Base-by-base conservation (phyloP, 371 early-diverging fungal species). In the Coemansia sp. region DNA sequence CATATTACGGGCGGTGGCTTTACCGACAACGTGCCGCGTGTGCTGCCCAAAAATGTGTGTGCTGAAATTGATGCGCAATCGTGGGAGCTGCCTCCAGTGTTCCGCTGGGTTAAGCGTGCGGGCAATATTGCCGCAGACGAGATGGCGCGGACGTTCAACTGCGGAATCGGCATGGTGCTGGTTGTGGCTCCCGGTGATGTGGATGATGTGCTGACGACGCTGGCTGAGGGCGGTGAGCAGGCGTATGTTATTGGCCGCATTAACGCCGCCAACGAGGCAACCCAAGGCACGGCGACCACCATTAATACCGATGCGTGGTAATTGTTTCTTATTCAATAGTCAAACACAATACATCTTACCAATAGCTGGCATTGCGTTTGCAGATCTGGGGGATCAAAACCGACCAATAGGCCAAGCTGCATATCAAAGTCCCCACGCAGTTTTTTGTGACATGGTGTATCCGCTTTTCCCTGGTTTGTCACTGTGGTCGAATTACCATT, bases 1-100 rank as follows among this genome's bases (percentile, higher is more conserved):
- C 98, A 98, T 70, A 97, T 98, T 71, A 98, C 98, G 0, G 98
- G 98, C 51, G 98, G 98, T 63, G 98, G 98, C 4, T 95, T 98
- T 83, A 84, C 90, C 11, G 98, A 97, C 73, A 98, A 98, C 80
- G 91, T 98, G 71, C 98, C 98, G 23, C 92, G 98, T 69, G 92
- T 93, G 36, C 87, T 98, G 80, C 97, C 97, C 49, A 81, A 89
- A 58, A 74, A 88, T 65, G 61, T 83, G 46, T 82, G 80, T 8
- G 96, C 91, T 12, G 78, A 82, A 55, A 81, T 98, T 9, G 93
- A 97, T 81, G 94, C 93, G 6, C 71, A 70, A 1, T 60, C 86
- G 5, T 97, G 94, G 89, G 86, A 85, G 46, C 84, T 96, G 65
- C 92, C 92, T 19, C 85, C 90, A n/a, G 91, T 97, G 59, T 98